Base-by-base conservation (phyloP, 2,329 filamentous ascomycete genomes). In the Sarocladium oryzae region DNA sequence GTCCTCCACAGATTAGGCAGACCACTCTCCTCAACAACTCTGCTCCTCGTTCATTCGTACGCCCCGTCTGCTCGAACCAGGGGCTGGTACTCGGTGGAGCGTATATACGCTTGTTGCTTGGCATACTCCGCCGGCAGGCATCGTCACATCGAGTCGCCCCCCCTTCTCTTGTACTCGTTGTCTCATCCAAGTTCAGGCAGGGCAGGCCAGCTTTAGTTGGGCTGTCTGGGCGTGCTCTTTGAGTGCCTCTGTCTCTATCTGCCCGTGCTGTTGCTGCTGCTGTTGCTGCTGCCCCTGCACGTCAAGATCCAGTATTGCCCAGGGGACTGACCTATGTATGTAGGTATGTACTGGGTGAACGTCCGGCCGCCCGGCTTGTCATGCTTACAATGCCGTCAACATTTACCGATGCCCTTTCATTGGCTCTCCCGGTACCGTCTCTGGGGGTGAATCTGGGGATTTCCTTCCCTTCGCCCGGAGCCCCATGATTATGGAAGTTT, bases 381-480 rank as follows among this genome's bases (percentile, higher is more conserved):
- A 48, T 48, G 43, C 43, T 48, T 16, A 48, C 43, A 33, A 48
- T 43, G 43, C 43, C 43, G 43, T 48, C 9, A 15, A 48, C 26
- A 48, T 33, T 48, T 48, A 48, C 43, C 43, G 43, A 48, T 21
- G 43, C 3, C 28, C 43, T 18, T 48, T 33, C 26, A 48, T 48
- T 48, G 43, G 43, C 28, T 15, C 10, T 48, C 9, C n/a, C 43
- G 16, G 43, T 20, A 48, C 26, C 26, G 26, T 33, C 24, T 33
- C 28, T 33, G 28, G n/a, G 16, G 43, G 15, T 30, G 43, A 48
- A 48, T 48, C 43, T 48, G 43, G 43, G 43, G 26, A 16, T 30
- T 33, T 28, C 18, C 43, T 33, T 48, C 43, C 43, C 43, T 48
- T 48, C 43, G 43, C 28, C 43, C 43, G 43, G 28, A 18, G 43